These are phyloP conservation scores for Dactylellina parvicollis DNA, from an alignment of 2,329 filamentous ascomycete genomes.

Conservation along the genomic window DNA sequence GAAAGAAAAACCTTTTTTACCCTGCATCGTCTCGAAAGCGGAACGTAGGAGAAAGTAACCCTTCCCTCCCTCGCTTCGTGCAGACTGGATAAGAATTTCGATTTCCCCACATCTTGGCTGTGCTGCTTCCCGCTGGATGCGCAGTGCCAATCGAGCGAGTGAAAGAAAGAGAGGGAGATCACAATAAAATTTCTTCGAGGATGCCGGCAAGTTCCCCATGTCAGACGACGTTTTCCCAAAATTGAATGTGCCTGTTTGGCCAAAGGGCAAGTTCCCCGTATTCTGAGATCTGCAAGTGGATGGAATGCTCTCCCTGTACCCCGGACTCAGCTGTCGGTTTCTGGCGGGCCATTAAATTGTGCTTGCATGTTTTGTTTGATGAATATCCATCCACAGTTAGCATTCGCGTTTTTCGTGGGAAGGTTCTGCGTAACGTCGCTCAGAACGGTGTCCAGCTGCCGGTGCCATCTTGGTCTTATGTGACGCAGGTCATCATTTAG, in stretches of 20 bases:
- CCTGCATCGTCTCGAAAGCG: slow-evolving; percentile 30
- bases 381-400: background rate
- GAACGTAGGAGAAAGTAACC: slow-evolving; percentile 11
- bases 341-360: slow-evolving; percentile 11
- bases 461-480: slow-evolving; percentile 24
- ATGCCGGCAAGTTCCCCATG: slow-evolving; percentile 40
- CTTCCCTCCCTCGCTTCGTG: slow-evolving; percentile 26
- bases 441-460: slow-evolving; percentile 31
- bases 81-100: slow-evolving; percentile 38
- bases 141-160: slow-evolving; percentile 20
- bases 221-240: slow-evolving; percentile 47
- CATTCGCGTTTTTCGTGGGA: background rate
- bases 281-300: slow-evolving; percentile 35
- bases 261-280: slow-evolving; percentile 22
- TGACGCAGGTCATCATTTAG: slow-evolving; percentile 41
- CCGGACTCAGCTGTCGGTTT: slow-evolving; percentile 43
- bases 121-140: slow-evolving; percentile 31
- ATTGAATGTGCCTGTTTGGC: background rate
- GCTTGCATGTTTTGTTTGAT: background rate
- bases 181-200: background rate
- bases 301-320: slow-evolving; percentile 27
- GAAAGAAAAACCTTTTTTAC: slow-evolving; percentile 27
- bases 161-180: background rate
- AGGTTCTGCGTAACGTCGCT: slow-evolving; percentile 38
- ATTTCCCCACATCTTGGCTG: slow-evolving; percentile 52